Base-by-base conservation (phyloP, 176 grass and related monocot genomes). In the Oryza australiensis region DNA sequence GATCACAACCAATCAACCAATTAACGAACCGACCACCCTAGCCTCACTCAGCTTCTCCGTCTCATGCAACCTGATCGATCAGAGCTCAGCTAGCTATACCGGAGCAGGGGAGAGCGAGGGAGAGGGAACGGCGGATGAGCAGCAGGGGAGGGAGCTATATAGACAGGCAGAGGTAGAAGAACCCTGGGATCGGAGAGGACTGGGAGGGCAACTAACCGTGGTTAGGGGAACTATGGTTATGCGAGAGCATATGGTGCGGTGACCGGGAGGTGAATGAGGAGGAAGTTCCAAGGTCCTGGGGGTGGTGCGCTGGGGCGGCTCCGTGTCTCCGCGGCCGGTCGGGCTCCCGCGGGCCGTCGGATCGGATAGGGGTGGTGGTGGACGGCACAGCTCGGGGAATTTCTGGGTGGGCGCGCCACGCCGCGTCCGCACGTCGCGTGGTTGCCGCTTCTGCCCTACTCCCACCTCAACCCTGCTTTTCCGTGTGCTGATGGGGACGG, bases 311-410 rank as follows among this genome's bases (percentile, higher is more conserved):
- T 67, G 49, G 73, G 86, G 76, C 94, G 94, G 88, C 88, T 97
- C 82, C 94, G 90, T 80, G 88, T 93, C 76, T 93, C 94, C 94
- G 94, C 94, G 76, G 69, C 78, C 66, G 91, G 88, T 87, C 88
- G 77, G 83, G 3, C 33, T 79, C 51, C 14, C n/a, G 64, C 46
- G 62, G 64, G 79, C 83, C 68, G 81, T 86, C 77, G 24, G 53
- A 73, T 88, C 28, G 37, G 12, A 11, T 40, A 16, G 57, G 37
- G 13, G 1, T 4, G 9, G 15, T 5, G n/a, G 0, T 14, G 42
- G 26, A 35, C 32, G 20, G 59, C 43, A 10, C 1, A 7, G 34
- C 34, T 35, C 34, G 34, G 10, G 77, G 63, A 65, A 3, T 71
- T 24, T 24, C 41, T 30, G 14, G 14, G 48, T 12, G 37, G 72